Percentiles rank a stretch among this genome's conserved stretches.
These are phyloP conservation scores for Microglena sp. DNA, from an alignment of 139 green algal species.

Conservation along the genomic window DNA sequence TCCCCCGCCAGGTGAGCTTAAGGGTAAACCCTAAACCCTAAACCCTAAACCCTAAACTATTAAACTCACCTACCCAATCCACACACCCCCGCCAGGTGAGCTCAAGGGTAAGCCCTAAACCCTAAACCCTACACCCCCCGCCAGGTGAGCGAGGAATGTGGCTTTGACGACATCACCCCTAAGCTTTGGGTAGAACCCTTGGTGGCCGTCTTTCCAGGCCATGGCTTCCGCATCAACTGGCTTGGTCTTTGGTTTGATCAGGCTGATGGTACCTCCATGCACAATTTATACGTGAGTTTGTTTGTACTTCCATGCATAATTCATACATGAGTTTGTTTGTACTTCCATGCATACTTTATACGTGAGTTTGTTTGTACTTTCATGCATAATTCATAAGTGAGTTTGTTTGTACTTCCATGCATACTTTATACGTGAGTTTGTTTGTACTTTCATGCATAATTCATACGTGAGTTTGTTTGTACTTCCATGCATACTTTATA, in stretches of 20 bases:
- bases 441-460: neutral
- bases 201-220: slow-evolving; percentile 24
- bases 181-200: slow-evolving; percentile 33
- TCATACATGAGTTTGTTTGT: slow-evolving; percentile 14
- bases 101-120: neutral
- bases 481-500: neutral
- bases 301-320: slow-evolving; percentile 22
- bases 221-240: slow-evolving; percentile 37
- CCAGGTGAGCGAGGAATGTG: slow-evolving; percentile 3
- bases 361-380: slow-evolving; percentile 14
- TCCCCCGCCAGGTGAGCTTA: too few relatives aligned
- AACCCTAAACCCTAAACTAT: too few relatives aligned
- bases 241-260: slow-evolving; percentile 36
- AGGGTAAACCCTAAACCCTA: too few relatives aligned
- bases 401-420: neutral
- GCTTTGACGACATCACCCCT: slow-evolving; percentile 15
- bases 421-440: neutral
- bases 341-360: slow-evolving; percentile 27
- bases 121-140: neutral
- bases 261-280: slow-evolving; percentile 27
- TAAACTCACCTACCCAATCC: too few relatives aligned
- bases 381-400: slow-evolving; percentile 25
- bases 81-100: too few relatives aligned
- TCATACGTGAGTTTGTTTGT: neutral
- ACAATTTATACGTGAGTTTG: slow-evolving; percentile 22